Conservation (phyloP, 257 asterid species). For the Lycium ferocissimum region DNA sequence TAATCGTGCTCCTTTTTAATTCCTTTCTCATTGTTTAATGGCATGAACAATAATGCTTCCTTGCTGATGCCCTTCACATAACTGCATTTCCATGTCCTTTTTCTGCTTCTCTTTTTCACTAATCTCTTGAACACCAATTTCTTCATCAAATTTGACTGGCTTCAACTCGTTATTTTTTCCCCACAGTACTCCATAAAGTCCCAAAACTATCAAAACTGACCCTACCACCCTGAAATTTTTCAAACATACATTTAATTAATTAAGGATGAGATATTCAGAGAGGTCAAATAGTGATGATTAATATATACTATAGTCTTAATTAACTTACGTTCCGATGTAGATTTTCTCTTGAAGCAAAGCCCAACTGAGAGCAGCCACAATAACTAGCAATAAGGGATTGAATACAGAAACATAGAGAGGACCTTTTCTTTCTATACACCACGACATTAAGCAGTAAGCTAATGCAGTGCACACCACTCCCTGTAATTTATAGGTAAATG, state of each 20-base stretch:
- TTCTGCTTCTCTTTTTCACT: conserved; percentile 26
- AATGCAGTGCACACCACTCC: conserved; percentile 81
- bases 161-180: conserved; percentile 68
- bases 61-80: conserved; percentile 24
- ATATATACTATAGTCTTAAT: not conserved
- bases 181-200: conserved; percentile 82
- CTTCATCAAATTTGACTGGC: conserved; percentile 25
- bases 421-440: conserved; percentile 82
- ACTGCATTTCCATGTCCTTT: conserved; percentile 29
- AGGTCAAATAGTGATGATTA: not conserved
- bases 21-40: not conserved
- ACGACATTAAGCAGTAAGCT: conserved; percentile 74
- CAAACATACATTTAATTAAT: not conserved
- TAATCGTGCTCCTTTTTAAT: not conserved
- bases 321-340: conserved; percentile 69
- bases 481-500: conserved; percentile 38
- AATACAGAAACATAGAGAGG: conserved; percentile 86
- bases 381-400: conserved; percentile 80
- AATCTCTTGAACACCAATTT: not conserved
- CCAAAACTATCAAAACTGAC: conserved; percentile 66
- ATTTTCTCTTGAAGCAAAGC: conserved; percentile 74
- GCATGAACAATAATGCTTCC: not conserved
- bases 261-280: not conserved
- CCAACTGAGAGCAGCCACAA: conserved; percentile 91
- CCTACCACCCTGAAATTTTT: conserved; percentile 60